Evolutionary conservation across 257 asterid genomes (phyloP).

Genomic region (Solanum clarkiae): DNA sequence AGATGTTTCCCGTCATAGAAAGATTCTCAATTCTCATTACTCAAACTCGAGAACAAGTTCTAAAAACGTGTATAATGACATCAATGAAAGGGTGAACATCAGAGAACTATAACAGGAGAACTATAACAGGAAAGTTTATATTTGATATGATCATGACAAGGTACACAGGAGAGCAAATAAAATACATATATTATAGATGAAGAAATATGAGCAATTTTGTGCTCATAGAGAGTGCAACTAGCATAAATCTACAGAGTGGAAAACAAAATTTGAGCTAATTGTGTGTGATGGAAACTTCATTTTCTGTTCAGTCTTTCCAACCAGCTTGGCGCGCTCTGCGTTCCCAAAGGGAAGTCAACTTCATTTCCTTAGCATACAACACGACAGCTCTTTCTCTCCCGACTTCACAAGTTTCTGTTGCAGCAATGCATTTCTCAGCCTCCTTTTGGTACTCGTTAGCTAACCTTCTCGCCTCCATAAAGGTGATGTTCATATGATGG

Average conservation of each 20-base stretch:
- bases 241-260: background rate
- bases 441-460: constrained; percentile 81
- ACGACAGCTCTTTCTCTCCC: constrained; percentile 71
- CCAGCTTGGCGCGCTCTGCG: constrained; percentile 75
- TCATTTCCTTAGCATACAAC: constrained; percentile 62
- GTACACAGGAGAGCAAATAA: background rate
- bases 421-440: constrained; percentile 80
- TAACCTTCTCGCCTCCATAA: constrained; percentile 71
- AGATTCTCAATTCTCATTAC: background rate
- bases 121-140: background rate
- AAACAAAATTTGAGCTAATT: background rate
- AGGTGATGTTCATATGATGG: constrained; percentile 72
- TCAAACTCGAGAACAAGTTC: background rate
- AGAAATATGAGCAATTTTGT: background rate
- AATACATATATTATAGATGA: background rate
- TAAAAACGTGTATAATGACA: no score
- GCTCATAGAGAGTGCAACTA: background rate
- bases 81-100: background rate
- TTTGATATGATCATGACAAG: background rate
- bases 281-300: background rate
- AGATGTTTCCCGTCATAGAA: no score
- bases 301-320: constrained; percentile 55
- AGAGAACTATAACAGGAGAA: background rate
- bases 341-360: constrained; percentile 67
- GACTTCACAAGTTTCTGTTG: constrained; percentile 90